These are phyloP conservation scores for Malassezia cuniculi DNA, from an alignment of 1,284 basidiomycete genomes.

Conservation along the genomic window DNA sequence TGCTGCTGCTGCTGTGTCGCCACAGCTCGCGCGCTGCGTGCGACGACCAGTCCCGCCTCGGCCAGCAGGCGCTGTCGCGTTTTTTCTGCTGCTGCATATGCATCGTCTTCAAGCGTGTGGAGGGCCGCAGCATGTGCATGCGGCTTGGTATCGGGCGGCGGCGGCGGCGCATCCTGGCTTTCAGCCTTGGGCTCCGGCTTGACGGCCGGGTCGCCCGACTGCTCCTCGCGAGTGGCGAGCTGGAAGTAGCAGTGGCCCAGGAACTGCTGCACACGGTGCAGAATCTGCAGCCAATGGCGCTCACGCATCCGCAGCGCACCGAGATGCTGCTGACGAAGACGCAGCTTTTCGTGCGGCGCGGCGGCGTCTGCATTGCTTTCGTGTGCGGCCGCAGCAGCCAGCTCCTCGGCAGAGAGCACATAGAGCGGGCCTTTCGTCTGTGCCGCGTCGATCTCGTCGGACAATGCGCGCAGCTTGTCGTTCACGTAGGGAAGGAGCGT, in stretches of 20 bases:
- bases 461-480: slow-evolving; percentile 11
- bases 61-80: slow-evolving; percentile 26
- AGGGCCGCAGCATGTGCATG: too few species aligned
- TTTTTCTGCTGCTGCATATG: slow-evolving; percentile 30
- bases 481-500: slow-evolving; percentile 15
- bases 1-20: slow-evolving; percentile 1
- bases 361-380: slow-evolving; percentile 1
- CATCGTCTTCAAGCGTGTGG: slow-evolving; percentile 22
- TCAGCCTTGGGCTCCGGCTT: too few species aligned
- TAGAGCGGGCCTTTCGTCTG: slow-evolving; percentile 21
- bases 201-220: too few species aligned
- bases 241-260: slow-evolving; percentile 35
- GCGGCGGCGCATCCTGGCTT: too few species aligned
- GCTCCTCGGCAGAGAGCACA: slow-evolving; percentile 17
- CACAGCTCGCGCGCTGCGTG: slow-evolving; percentile 7
- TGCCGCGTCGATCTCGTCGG: slow-evolving; percentile 17
- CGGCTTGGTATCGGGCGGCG: too few species aligned
- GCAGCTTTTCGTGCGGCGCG: slow-evolving; percentile 9
- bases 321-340: slow-evolving; percentile 14
- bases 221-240: slow-evolving; percentile 3
- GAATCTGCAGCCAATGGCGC: slow-evolving; percentile 22
- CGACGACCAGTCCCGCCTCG: slow-evolving; percentile 23
- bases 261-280: slow-evolving; percentile 33
- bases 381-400: slow-evolving; percentile 11
- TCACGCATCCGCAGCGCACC: slow-evolving; percentile 16